Evolutionary conservation across 2,329 filamentous ascomycete species (phyloP).

Genomic region (Xylariaceae sp.): DNA sequence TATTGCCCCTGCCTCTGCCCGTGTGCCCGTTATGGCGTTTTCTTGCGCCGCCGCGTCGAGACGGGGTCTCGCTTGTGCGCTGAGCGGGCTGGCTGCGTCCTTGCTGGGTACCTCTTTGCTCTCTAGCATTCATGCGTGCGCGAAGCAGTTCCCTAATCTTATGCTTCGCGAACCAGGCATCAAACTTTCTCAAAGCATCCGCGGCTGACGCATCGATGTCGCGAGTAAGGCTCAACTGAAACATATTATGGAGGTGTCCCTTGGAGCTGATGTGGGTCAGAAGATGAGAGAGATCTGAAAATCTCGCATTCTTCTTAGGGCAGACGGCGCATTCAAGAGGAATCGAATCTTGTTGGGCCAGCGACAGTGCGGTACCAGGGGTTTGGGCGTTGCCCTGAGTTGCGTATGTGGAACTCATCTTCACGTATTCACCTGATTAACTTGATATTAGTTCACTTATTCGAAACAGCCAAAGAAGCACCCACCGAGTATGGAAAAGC

Average conservation of each 20-base stretch:
- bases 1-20: slow-evolving; percentile 11
- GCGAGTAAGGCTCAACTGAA: slow-evolving; percentile 72
- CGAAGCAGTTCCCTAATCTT: slow-evolving; percentile 70
- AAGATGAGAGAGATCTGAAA: slow-evolving; percentile 88
- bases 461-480: no score
- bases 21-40: slow-evolving; percentile 15
- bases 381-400: slow-evolving; percentile 3
- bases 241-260: slow-evolving; percentile 80
- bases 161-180: slow-evolving; percentile 73
- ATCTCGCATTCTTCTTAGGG: slow-evolving; percentile 70
- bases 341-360: slow-evolving; percentile 36
- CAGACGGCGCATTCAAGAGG: slow-evolving; percentile 81
- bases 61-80: not conserved
- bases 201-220: slow-evolving; percentile 64
- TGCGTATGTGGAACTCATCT: slow-evolving; percentile 10
- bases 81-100: slow-evolving; percentile 20
- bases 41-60: slow-evolving; percentile 11
- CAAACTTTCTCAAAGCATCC: slow-evolving; percentile 61
- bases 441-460: no score
- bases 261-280: slow-evolving; percentile 92
- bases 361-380: not conserved
- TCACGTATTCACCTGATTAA: not conserved
- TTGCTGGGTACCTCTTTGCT: slow-evolving; percentile 48
- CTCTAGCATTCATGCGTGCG: slow-evolving; percentile 72
- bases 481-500: no score